These are phyloP conservation scores for Tolypocladium cylindrosporum DNA, from an alignment of 2,329 filamentous ascomycete species.

Conservation along the genomic window DNA sequence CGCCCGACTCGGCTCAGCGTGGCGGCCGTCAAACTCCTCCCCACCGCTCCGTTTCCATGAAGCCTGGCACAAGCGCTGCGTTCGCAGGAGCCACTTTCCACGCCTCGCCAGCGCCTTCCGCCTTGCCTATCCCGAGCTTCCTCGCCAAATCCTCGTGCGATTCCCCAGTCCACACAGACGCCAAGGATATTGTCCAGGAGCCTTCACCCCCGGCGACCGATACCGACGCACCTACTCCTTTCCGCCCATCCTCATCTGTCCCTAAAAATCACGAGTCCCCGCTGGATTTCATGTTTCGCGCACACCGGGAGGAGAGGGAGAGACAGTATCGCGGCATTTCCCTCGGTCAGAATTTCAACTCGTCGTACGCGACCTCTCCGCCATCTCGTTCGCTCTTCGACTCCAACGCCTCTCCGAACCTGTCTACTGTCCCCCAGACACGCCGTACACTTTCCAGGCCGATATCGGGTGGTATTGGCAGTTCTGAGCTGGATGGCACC, in stretches of 20 bases:
- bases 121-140: constrained; percentile 85
- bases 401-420: constrained; percentile 9
- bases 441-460: constrained; percentile 13
- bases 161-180: constrained; percentile 33
- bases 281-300: constrained; percentile 82
- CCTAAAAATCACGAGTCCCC: constrained; percentile 53
- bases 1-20: constrained; percentile 30
- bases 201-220: constrained; percentile 44
- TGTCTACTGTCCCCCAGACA: constrained; percentile 14
- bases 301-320: constrained; percentile 69
- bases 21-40: constrained; percentile 31
- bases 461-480: constrained; percentile 14
- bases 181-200: constrained; percentile 27
- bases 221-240: constrained; percentile 36
- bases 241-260: constrained; percentile 25
- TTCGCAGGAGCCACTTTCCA: constrained; percentile 95
- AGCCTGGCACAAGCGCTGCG: constrained; percentile 41
- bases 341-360: constrained; percentile 9
- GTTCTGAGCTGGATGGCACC: constrained; percentile 52
- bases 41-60: constrained; percentile 29
- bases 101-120: constrained; percentile 82
- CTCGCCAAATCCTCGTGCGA: constrained; percentile 64
- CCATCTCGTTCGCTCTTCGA: constrained; percentile 33
- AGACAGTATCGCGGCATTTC: constrained; percentile 45
- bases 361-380: constrained; percentile 23